Evolutionary conservation across 2,329 filamentous ascomycete genomes (phyloP).

Genomic region (Colletotrichum karsti): DNA sequence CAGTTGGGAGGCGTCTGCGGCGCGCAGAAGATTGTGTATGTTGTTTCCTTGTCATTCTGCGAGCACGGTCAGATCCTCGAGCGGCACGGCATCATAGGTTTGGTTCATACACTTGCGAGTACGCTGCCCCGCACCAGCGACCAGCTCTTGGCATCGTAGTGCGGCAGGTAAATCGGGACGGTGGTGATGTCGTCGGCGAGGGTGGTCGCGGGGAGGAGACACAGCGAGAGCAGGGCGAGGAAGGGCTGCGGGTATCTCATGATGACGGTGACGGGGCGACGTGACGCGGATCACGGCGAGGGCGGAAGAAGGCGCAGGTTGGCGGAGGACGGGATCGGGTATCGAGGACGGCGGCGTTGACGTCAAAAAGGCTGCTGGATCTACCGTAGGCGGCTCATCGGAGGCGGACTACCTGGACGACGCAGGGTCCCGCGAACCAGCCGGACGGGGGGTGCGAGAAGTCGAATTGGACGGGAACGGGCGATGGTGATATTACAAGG

Average conservation of each 20-base stretch:
- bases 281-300: neutral
- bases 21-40: constrained; percentile 59
- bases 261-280: neutral
- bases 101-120: constrained; percentile 46
- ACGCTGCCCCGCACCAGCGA: constrained; percentile 54
- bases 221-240: constrained; percentile 37
- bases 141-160: constrained; percentile 52
- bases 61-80: constrained; percentile 6
- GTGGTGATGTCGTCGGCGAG: constrained; percentile 41
- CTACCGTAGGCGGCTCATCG: constrained; percentile 7
- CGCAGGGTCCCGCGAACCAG: constrained; percentile 4
- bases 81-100: neutral
- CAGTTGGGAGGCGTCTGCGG: constrained; percentile 49
- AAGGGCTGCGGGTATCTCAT: constrained; percentile 28
- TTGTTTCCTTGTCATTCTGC: constrained; percentile 50
- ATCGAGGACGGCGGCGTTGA: neutral
- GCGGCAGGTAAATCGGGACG: constrained; percentile 55
- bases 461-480: neutral
- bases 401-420: constrained; percentile 1
- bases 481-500: neutral
- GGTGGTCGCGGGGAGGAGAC: constrained; percentile 15
- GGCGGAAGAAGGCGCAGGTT: neutral
- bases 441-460: neutral
- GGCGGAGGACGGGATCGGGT: neutral
- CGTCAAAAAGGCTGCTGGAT: neutral